phyloP scores from a whole-genome alignment of 768 basidiomycete species.

The Tylopilus sp. region DNA sequence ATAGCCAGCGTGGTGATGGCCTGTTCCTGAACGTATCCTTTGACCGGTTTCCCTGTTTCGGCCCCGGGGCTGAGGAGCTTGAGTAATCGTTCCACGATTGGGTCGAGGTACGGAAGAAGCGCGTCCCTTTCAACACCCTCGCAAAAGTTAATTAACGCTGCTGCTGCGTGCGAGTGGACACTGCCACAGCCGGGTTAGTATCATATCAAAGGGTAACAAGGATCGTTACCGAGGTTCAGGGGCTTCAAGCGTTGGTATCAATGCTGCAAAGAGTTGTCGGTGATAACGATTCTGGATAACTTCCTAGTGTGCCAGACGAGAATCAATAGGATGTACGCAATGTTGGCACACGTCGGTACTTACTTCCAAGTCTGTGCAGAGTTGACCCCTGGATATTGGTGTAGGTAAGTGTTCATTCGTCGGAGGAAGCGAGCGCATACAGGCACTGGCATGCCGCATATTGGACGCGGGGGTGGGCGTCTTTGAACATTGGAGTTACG shows the following conservation, averaged over 20 bases:
- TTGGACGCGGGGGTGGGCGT: constrained; percentile 70
- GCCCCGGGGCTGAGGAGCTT: constrained; percentile 56
- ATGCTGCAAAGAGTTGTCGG: constrained; percentile 60
- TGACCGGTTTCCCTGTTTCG: constrained; percentile 38
- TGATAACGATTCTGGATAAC: constrained; percentile 73
- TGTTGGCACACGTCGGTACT: constrained; percentile 6
- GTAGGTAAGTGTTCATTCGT: background rate
- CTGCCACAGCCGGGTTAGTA: constrained; percentile 35
- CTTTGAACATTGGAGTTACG: constrained; percentile 73
- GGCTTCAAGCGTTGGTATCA: constrained; percentile 72
- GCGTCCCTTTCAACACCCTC: constrained; percentile 77
- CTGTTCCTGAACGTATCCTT: constrained; percentile 81
- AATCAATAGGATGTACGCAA: background rate
- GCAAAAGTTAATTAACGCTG: constrained; percentile 88
- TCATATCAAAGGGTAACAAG: background rate
- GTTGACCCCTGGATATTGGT: constrained; percentile 58
- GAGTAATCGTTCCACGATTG: constrained; percentile 61
- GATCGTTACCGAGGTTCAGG: constrained; percentile 59
- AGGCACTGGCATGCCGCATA: constrained; percentile 83
- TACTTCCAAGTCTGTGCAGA: constrained; percentile 88
- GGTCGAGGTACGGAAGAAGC: constrained; percentile 73
- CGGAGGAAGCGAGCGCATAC: constrained; percentile 40
- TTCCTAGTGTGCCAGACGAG: constrained; percentile 42
- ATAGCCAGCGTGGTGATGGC: constrained; percentile 85
- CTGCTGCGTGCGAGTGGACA: constrained; percentile 83